Evolutionary conservation across 2,329 filamentous ascomycete genomes (phyloP).

Genomic region (Sphaerostilbella broomeana): DNA sequence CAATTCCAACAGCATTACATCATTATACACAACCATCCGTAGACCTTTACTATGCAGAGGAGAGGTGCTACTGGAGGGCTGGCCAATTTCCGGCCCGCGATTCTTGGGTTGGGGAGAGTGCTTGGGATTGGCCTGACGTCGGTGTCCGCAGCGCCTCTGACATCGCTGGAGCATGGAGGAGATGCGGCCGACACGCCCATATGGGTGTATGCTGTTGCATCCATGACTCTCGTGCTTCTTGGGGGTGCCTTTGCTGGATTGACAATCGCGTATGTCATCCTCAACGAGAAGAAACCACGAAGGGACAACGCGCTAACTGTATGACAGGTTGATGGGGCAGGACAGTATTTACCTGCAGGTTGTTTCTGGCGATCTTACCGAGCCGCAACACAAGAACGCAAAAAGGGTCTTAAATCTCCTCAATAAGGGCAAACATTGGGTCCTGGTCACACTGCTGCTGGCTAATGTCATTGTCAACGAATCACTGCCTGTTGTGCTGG

Average conservation of each 20-base stretch:
- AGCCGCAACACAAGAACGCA: slow-evolving; percentile 80
- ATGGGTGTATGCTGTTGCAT: slow-evolving; percentile 76
- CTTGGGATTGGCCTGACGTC: slow-evolving; percentile 43
- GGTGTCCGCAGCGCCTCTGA: slow-evolving; percentile 42
- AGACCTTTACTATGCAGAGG: slow-evolving; percentile 21
- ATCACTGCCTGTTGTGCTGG: slow-evolving; percentile 88
- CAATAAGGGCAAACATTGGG: slow-evolving; percentile 93
- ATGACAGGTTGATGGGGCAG: slow-evolving; percentile 57
- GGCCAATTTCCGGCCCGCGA: slow-evolving; percentile 38
- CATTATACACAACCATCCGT: not conserved
- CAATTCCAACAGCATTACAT: not conserved
- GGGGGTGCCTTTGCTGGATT: slow-evolving; percentile 92
- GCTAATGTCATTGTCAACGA: slow-evolving; percentile 99
- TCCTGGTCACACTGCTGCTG: slow-evolving; percentile 85
- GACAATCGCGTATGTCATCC: slow-evolving; percentile 66
- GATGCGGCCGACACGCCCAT: slow-evolving; percentile 53
- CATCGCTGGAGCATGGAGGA: slow-evolving; percentile 33
- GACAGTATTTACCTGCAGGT: slow-evolving; percentile 98
- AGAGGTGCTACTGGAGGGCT: slow-evolving; percentile 26
- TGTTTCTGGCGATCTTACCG: slow-evolving; percentile 76
- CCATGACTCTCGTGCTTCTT: slow-evolving; percentile 72
- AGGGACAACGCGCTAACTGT: too few species aligned
- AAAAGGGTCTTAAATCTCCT: slow-evolving; percentile 72
- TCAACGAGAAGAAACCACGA: slow-evolving; percentile 13
- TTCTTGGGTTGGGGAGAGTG: slow-evolving; percentile 47